Conservation (phyloP, 2,329 filamentous ascomycete species). For the Cryphonectria naterciae region DNA sequence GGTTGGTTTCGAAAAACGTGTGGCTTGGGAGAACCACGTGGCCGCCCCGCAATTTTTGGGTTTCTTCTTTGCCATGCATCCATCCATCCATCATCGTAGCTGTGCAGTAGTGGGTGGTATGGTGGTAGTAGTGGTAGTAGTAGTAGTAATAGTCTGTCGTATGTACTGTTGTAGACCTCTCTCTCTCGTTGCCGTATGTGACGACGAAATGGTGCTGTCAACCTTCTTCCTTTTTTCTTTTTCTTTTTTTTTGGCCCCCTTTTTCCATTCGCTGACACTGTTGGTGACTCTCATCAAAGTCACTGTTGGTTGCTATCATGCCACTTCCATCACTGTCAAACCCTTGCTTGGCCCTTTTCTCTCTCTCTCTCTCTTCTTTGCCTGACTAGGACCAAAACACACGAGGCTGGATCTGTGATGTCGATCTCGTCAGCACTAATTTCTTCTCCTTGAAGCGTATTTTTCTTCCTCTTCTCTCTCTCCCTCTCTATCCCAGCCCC, state of each 20-base stretch:
- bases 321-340: not conserved
- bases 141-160: no score
- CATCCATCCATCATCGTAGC: not conserved
- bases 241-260: not conserved
- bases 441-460: not conserved
- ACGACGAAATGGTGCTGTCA: no score
- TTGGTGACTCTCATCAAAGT: no score
- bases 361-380: not conserved
- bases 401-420: not conserved
- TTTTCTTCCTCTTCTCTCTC: not conserved
- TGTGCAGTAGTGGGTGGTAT: constrained; percentile 23
- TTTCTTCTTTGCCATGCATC: not conserved
- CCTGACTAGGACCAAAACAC: not conserved
- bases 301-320: not conserved
- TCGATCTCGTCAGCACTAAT: constrained; percentile 13
- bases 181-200: no score
- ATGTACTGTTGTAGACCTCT: no score
- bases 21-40: constrained; percentile 29
- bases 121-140: no score
- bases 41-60: constrained; percentile 24
- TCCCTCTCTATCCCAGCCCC: not conserved
- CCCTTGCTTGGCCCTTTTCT: constrained; percentile 8
- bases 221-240: not conserved
- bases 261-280: no score
- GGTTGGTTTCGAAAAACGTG: constrained; percentile 9